Evolutionary conservation across 1,284 basidiomycete genomes (phyloP).

Genomic region (Ustilago sp.): DNA sequence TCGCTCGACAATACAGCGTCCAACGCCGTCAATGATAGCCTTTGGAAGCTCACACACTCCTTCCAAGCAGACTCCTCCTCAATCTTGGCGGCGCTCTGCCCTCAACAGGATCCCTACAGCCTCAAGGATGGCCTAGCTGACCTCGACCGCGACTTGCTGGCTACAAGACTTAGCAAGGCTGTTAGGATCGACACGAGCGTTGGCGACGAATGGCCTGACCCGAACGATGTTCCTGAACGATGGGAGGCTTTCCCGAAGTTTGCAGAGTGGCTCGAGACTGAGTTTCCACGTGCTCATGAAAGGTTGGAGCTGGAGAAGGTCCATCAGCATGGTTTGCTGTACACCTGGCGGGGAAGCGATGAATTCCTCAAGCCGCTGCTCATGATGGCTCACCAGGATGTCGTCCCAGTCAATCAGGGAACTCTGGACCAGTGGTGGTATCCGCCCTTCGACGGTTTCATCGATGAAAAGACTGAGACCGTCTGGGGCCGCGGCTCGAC

Average conservation of each 20-base stretch:
- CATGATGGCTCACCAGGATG: constrained; percentile 73
- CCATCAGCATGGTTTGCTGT: constrained; percentile 78
- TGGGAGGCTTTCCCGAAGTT: constrained; percentile 58
- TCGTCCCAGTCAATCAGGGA: constrained; percentile 73
- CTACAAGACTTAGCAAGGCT: constrained; percentile 50
- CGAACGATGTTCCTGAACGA: constrained; percentile 38
- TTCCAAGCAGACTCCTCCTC: constrained; percentile 13
- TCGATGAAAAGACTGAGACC: constrained; percentile 70
- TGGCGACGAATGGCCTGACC: constrained; percentile 55
- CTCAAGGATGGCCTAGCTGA: constrained; percentile 40
- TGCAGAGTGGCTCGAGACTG: constrained; percentile 46
- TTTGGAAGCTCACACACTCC: constrained; percentile 31
- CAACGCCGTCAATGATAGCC: constrained; percentile 35
- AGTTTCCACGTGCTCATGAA: constrained; percentile 55
- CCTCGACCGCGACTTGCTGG: constrained; percentile 41
- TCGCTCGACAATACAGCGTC: constrained; percentile 40
- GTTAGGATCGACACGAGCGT: constrained; percentile 63
- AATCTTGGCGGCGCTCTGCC: constrained; percentile 22
- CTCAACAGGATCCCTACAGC: constrained; percentile 44
- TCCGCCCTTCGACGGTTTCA: constrained; percentile 72
- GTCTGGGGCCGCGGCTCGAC: constrained; percentile 72
- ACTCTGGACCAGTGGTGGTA: constrained; percentile 72
- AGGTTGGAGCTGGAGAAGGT: constrained; percentile 69
- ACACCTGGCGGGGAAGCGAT: constrained; percentile 76
- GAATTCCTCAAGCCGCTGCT: constrained; percentile 76